These are phyloP conservation scores for Aureobasidium sp. DNA, from an alignment of 2,329 filamentous ascomycete species.

Conservation along the genomic window DNA sequence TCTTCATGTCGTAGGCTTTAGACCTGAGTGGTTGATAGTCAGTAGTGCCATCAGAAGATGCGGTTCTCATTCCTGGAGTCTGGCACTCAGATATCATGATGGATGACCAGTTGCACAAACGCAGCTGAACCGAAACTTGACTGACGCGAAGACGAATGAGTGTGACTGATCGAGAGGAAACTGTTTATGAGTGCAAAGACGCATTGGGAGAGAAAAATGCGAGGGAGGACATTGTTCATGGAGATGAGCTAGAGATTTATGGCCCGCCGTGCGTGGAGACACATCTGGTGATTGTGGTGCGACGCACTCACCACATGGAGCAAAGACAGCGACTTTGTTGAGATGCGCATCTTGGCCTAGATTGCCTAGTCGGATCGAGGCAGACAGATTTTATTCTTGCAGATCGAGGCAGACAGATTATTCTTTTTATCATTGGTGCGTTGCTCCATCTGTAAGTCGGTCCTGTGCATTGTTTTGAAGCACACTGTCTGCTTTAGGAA, in stretches of 20 bases:
- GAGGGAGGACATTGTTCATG: not conserved
- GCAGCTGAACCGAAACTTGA: not conserved
- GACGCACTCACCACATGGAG: not conserved
- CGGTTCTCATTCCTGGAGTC: not conserved
- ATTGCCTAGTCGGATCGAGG: not conserved
- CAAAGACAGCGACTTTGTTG: not conserved
- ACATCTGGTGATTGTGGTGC: conserved; percentile 10
- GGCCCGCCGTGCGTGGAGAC: conserved; percentile 5
- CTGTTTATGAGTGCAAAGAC: not conserved
- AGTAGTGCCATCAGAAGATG: not conserved
- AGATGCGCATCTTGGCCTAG: not conserved
- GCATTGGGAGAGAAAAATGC: too few species aligned
- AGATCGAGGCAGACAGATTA: not conserved
- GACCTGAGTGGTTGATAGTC: conserved; percentile 2
- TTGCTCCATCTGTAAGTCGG: not conserved
- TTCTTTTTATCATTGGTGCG: not conserved
- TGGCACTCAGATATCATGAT: not conserved
- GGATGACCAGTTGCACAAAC: not conserved
- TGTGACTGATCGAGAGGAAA: too few species aligned
- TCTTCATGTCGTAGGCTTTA: conserved; percentile 5
- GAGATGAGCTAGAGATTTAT: not conserved
- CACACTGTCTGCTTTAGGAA: not conserved
- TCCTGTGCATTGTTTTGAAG: not conserved
- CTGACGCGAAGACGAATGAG: not conserved
- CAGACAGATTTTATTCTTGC: not conserved